Conservation (phyloP, 768 basidiomycete species). For the Phylloporus arenicola region DNA sequence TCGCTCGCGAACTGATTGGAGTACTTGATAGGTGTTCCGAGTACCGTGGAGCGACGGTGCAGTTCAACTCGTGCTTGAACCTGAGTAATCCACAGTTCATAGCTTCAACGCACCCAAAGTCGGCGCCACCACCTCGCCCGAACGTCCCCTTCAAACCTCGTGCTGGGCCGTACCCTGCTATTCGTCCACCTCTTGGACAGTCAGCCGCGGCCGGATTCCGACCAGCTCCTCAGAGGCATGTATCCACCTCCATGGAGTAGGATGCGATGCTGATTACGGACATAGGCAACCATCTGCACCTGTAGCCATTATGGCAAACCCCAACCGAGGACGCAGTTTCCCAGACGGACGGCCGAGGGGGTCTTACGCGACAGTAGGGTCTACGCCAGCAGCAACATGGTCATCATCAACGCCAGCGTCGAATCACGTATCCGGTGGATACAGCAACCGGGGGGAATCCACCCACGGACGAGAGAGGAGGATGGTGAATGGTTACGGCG, state of each 20-base stretch:
- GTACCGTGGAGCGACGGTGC: constrained; percentile 86
- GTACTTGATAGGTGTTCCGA: constrained; percentile 63
- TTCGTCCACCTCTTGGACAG: constrained; percentile 53
- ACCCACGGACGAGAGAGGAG: constrained; percentile 1
- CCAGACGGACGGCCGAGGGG: constrained; percentile 10
- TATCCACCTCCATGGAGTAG: background rate
- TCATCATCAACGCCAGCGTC: constrained; percentile 1
- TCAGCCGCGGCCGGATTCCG: constrained; percentile 59
- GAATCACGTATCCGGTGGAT: background rate
- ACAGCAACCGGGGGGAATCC: constrained; percentile 1
- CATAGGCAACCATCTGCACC: constrained; percentile 36
- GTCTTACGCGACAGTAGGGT: constrained; percentile 10
- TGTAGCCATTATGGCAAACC: constrained; percentile 74
- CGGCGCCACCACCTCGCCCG: constrained; percentile 43
- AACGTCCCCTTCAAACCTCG: constrained; percentile 59
- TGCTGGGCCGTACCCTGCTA: constrained; percentile 58
- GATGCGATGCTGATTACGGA: background rate
- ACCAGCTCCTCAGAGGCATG: constrained; percentile 38
- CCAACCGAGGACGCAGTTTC: constrained; percentile 43
- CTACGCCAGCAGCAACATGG: background rate
- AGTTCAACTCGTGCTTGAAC: constrained; percentile 87
- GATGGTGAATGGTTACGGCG: constrained; percentile 5
- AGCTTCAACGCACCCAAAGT: constrained; percentile 61
- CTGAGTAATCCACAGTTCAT: constrained; percentile 82
- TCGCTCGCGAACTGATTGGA: background rate